These are phyloP conservation scores for Rosellinia necatrix DNA, from an alignment of 2,329 filamentous ascomycete genomes.

Conservation along the genomic window DNA sequence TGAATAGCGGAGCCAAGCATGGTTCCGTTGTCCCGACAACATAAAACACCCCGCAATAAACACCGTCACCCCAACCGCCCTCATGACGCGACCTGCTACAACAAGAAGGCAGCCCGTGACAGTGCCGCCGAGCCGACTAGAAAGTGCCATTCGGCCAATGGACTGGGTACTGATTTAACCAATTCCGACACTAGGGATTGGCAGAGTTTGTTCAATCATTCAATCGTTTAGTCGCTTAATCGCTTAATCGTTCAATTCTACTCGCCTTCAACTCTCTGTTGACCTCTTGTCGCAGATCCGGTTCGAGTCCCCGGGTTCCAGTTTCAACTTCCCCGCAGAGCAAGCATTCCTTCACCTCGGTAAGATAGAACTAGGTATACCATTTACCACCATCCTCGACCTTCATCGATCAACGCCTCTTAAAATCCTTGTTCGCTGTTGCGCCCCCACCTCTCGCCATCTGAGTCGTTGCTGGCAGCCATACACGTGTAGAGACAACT, in stretches of 20 bases:
- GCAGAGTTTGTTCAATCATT: no score
- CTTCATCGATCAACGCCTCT: conserved; percentile 1
- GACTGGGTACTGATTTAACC: background rate
- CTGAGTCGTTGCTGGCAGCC: background rate
- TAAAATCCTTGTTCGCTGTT: conserved; percentile 14
- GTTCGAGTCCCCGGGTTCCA: conserved; percentile 9
- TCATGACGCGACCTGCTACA: conserved; percentile 18
- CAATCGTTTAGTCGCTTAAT: no score
- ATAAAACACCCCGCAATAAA: conserved; percentile 19
- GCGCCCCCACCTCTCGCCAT: conserved; percentile 9
- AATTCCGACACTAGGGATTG: background rate
- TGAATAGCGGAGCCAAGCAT: background rate
- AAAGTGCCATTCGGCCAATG: background rate
- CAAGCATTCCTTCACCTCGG: no score
- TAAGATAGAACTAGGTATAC: background rate
- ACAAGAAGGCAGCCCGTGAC: conserved; percentile 12
- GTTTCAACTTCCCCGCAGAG: background rate
- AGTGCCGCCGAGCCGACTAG: background rate
- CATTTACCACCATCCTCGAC: background rate
- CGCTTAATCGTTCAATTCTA: background rate
- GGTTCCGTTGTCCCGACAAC: conserved; percentile 23
- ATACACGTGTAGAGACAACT: no score
- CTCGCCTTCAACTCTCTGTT: background rate
- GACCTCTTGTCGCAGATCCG: conserved; percentile 16
- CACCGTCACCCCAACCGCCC: conserved; percentile 10